These are phyloP conservation scores for Fusarium sp. DNA, from an alignment of 2,329 filamentous ascomycete species.

Conservation along the genomic window DNA sequence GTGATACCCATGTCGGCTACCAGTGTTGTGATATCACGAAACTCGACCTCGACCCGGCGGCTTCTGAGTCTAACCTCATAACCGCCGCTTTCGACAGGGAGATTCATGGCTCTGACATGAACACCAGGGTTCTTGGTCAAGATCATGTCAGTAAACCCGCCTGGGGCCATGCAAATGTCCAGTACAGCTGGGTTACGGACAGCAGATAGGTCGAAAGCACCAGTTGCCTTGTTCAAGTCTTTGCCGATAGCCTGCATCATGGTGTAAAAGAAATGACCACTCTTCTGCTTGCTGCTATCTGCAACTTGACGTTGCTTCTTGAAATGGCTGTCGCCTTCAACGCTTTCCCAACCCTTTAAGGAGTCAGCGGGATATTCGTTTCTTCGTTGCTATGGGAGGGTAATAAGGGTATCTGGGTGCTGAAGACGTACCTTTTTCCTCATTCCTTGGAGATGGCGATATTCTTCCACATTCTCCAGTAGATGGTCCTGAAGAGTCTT, in stretches of 20 bases:
- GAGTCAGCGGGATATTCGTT: background rate
- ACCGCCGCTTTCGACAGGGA: slow-evolving; percentile 55
- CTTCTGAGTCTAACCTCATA: slow-evolving; percentile 50
- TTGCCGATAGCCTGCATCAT: slow-evolving; percentile 58
- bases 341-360: slow-evolving; percentile 57
- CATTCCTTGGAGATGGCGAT: slow-evolving; percentile 11
- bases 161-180: slow-evolving; percentile 67
- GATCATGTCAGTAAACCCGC: slow-evolving; percentile 58
- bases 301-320: slow-evolving; percentile 51
- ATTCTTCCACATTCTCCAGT: slow-evolving; percentile 6
- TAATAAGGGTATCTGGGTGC: rapidly evolving
- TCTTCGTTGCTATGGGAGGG: no score
- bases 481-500: slow-evolving; percentile 10
- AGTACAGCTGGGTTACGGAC: slow-evolving; percentile 51
- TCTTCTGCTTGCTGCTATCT: slow-evolving; percentile 47
- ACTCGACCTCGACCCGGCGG: slow-evolving; percentile 16
- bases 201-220: slow-evolving; percentile 45
- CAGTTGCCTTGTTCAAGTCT: slow-evolving; percentile 53
- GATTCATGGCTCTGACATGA: slow-evolving; percentile 51
- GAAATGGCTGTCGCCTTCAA: slow-evolving; percentile 57
- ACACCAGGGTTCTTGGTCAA: slow-evolving; percentile 52
- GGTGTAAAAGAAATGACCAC: slow-evolving; percentile 49
- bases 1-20: slow-evolving; percentile 56
- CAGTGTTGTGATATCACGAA: slow-evolving; percentile 64
- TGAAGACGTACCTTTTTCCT: slow-evolving; percentile 14